Evolutionary conservation across 2,329 filamentous ascomycete species (phyloP).

Genomic region (Colletotrichum aenigma): DNA sequence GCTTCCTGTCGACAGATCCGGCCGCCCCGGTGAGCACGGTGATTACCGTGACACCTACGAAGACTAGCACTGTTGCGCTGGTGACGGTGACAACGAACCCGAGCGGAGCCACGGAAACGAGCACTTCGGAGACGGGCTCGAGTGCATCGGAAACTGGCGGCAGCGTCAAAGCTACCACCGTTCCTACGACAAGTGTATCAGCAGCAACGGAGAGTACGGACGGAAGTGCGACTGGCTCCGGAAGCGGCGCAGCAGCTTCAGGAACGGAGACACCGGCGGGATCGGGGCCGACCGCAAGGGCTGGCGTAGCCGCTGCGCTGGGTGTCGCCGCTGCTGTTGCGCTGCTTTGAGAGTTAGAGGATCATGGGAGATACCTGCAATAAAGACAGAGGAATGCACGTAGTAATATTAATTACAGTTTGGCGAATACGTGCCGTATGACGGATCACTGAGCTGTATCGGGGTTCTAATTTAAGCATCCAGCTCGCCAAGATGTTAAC

Average conservation of each 20-base stretch:
- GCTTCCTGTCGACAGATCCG: background rate
- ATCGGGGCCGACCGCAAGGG: conserved; percentile 3
- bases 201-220: background rate
- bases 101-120: background rate
- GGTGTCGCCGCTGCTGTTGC: background rate
- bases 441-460: background rate
- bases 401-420: background rate
- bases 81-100: background rate
- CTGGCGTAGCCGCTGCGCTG: background rate
- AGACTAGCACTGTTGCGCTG: background rate
- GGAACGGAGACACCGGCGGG: background rate
- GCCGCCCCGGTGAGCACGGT: background rate
- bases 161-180: background rate
- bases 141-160: background rate
- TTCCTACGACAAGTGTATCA: background rate
- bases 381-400: background rate
- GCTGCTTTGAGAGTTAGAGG: background rate
- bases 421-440: background rate
- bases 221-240: background rate
- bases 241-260: background rate
- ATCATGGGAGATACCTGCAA: too few species aligned
- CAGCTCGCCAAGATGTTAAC: background rate
- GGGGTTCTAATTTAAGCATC: background rate
- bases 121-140: background rate
- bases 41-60: background rate